These are phyloP conservation scores for Clavariopsis aquatica DNA, from an alignment of 495 filamentous ascomycete species.

Conservation along the genomic window DNA sequence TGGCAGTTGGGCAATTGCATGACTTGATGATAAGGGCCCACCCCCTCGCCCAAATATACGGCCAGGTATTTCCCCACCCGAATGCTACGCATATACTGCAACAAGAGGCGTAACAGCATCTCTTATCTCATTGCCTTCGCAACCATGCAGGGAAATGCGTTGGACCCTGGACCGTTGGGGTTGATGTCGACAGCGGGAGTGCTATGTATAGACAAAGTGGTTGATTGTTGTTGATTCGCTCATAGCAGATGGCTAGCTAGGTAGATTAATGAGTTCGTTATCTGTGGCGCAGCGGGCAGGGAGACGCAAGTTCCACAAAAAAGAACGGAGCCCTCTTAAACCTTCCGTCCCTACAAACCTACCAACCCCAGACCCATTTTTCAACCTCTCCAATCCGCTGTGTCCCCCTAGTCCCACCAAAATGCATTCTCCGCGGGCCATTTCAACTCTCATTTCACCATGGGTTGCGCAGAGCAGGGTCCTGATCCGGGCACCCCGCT, in stretches of 20 bases:
- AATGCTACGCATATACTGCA: too few relatives aligned
- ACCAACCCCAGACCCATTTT: background rate
- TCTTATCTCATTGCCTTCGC: background rate
- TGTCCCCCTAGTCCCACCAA: too few relatives aligned
- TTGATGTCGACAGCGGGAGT: background rate
- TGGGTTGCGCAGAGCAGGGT: background rate
- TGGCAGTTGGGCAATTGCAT: too few relatives aligned
- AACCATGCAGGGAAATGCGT: background rate
- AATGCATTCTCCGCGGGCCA: background rate
- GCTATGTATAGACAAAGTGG: too few relatives aligned
- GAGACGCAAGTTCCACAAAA: too few relatives aligned
- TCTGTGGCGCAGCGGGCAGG: too few relatives aligned
- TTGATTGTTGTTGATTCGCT: too few relatives aligned
- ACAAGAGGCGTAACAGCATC: background rate
- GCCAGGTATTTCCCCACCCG: too few relatives aligned
- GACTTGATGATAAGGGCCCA: too few relatives aligned
- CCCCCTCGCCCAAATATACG: too few relatives aligned
- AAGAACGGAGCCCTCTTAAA: background rate
- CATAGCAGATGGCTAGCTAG: too few relatives aligned
- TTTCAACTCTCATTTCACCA: background rate
- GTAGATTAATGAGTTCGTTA: too few relatives aligned
- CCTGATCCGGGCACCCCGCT: background rate
- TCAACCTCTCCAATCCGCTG: background rate
- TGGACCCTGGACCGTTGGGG: background rate
- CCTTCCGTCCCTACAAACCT: background rate